A percentile compares a stretch with the other conserved stretches of the same genome.
Conservation (phyloP, 2,329 filamentous ascomycete genomes). For the Tolypocladium album region DNA sequence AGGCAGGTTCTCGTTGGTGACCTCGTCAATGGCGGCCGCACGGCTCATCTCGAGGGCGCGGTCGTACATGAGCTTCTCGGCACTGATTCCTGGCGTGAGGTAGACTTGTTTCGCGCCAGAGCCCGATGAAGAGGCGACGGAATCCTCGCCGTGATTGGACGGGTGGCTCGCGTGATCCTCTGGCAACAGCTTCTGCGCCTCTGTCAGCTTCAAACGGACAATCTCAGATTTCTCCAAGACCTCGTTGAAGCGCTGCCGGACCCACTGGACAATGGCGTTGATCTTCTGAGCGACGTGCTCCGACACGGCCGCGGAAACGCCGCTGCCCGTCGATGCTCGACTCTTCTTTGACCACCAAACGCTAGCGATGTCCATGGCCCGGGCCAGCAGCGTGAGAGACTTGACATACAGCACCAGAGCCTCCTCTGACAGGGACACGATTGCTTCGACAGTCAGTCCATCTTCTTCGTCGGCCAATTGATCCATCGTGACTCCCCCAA, state of each 20-base stretch:
- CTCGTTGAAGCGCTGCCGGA: conserved; percentile 89
- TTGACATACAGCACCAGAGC: conserved; percentile 95
- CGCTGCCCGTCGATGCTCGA: conserved; percentile 44
- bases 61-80: conserved; percentile 97
- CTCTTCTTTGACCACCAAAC: conserved; percentile 81
- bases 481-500: conserved; percentile 51
- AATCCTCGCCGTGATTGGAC: conserved; percentile 57
- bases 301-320: conserved; percentile 26
- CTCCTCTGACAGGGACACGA: conserved; percentile 83
- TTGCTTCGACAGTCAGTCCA: conserved; percentile 73
- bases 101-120: conserved; percentile 68
- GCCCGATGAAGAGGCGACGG: conserved; percentile 44
- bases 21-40: conserved; percentile 87
- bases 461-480: conserved; percentile 50
- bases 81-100: conserved; percentile 79
- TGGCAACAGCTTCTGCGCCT: conserved; percentile 76
- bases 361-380: conserved; percentile 91
- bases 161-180: conserved; percentile 80
- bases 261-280: conserved; percentile 93
- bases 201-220: conserved; percentile 76
- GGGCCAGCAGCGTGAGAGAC: conserved; percentile 76
- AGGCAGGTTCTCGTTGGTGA: conserved; percentile 76
- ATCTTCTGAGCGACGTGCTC: conserved; percentile 58
- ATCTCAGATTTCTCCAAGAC: conserved; percentile 93
- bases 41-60: conserved; percentile 95